These are phyloP conservation scores for Lentinula lateritia DNA, from an alignment of 768 basidiomycete species.

Conservation along the genomic window DNA sequence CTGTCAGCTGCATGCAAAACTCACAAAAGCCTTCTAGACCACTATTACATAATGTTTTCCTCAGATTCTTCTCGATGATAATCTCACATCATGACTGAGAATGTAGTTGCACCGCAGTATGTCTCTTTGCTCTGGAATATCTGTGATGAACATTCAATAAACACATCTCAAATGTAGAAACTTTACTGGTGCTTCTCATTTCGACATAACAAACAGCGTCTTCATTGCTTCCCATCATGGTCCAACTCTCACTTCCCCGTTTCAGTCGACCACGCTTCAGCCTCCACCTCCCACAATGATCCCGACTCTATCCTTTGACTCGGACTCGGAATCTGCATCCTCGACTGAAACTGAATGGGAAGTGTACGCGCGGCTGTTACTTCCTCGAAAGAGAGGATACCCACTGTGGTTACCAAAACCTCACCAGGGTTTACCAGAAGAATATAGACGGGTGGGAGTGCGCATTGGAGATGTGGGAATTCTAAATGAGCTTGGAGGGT, in stretches of 20 bases:
- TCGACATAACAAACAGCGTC: constrained; percentile 2
- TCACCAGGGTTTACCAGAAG: constrained; percentile 15
- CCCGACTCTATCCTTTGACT: not conserved
- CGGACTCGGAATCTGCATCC: not conserved
- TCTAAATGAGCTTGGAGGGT: constrained; percentile 26
- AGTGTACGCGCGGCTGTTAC: constrained; percentile 16
- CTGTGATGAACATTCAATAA: not conserved
- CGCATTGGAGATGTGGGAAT: constrained; percentile 35
- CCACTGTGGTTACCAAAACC: constrained; percentile 31
- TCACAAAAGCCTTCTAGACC: too few relatives aligned
- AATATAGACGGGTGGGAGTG: constrained; percentile 22
- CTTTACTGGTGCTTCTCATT: not conserved
- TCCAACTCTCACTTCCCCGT: not conserved
- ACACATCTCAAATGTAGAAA: not conserved
- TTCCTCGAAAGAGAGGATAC: constrained; percentile 23
- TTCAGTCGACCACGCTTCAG: not conserved
- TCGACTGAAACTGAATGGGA: constrained; percentile 4
- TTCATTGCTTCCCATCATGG: not conserved
- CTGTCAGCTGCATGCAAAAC: too few relatives aligned
- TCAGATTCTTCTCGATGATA: too few relatives aligned
- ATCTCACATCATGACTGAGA: too few relatives aligned
- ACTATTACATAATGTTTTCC: too few relatives aligned
- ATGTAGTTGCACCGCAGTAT: too few relatives aligned
- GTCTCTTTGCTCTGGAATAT: too few relatives aligned
- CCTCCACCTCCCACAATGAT: too few relatives aligned